Evolutionary conservation across 371 early-diverging fungal genomes (phyloP), one percentile per base, ranked within the genome.

Genomic region (Apophysomyces trapeziformis): DNA sequence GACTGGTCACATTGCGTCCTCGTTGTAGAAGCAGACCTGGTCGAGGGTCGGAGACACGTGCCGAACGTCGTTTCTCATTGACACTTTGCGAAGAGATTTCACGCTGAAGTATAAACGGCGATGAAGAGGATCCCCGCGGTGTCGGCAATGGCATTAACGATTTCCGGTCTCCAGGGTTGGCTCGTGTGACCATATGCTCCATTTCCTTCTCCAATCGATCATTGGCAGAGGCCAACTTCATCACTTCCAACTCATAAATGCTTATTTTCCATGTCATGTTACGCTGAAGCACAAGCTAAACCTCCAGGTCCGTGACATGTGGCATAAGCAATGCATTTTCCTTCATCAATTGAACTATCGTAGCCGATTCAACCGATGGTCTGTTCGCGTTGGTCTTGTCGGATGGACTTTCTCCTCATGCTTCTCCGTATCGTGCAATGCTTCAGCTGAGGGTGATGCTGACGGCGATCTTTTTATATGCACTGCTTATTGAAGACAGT

Each of bases 141-240:
- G 54, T 50, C 21, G 54, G 21, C 1, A 50, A 5, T 0, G 54
- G 32, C 54, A 50, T 50, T 8, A 50, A 50, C 0, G 54, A 50
- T 8, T 50, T 35, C 21, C 54, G 35, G 21, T 50, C 54, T 8
- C 54, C 54, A 21, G n/a, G 9, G 21, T 50, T 65, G 56, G 67
- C 75, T 61, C 76, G 69, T 14, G 80, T 75, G 37, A 79, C 69
- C 18, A 74, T 61, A 57, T 80, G 81, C 38, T 80, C 79, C 74
- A 80, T 75, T 64, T 83, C 84, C 58, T 76, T 79, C 60, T 83
- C 84, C 41, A 83, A 66, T 4, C 79, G 76, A 56, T 80, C 84
- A 60, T 83, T 83, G 5, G 81, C 81, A 11, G 79, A 79, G 0
- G 71, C 67, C 18, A 80, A 63, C 47, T 79, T 78, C 71, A 79